A percentile compares a stretch with the other conserved stretches of the same genome.
These are phyloP conservation scores for Clonostachys rhizophaga DNA, from an alignment of 2,329 filamentous ascomycete species.

Conservation along the genomic window DNA sequence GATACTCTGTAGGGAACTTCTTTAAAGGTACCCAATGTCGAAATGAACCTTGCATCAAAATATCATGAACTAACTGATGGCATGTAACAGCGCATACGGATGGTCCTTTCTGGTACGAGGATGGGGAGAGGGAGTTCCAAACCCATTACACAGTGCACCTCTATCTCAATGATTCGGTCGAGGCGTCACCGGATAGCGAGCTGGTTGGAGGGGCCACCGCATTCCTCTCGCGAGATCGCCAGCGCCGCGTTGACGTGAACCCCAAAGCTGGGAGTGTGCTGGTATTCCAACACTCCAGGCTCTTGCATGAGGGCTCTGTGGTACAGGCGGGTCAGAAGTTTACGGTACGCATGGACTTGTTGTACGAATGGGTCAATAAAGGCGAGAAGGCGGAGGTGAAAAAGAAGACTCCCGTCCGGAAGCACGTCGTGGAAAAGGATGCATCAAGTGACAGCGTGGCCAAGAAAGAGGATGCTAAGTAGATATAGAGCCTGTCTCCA, in stretches of 20 bases:
- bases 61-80: too few relatives aligned
- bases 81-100: constrained; percentile 61
- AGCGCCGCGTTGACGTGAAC: constrained; percentile 43
- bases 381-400: too few relatives aligned
- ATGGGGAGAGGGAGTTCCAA: constrained; percentile 35
- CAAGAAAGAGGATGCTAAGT: background rate
- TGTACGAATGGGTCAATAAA: constrained; percentile 31
- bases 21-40: constrained; percentile 46
- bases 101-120: constrained; percentile 50
- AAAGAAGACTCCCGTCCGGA: too few relatives aligned
- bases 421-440: too few relatives aligned
- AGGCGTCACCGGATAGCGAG: constrained; percentile 8
- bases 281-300: constrained; percentile 50
- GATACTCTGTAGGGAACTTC: constrained; percentile 67
- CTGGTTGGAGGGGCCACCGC: constrained; percentile 50
- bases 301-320: constrained; percentile 49
- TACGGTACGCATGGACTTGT: constrained; percentile 50
- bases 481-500: background rate
- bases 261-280: constrained; percentile 53
- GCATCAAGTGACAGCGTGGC: background rate
- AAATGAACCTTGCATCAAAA: too few relatives aligned
- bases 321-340: constrained; percentile 49
- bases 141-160: constrained; percentile 53
- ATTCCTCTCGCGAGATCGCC: constrained; percentile 39
- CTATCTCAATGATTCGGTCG: constrained; percentile 29